Base-by-base conservation (phyloP, 345 rosid species). In the Mangifera indica region DNA sequence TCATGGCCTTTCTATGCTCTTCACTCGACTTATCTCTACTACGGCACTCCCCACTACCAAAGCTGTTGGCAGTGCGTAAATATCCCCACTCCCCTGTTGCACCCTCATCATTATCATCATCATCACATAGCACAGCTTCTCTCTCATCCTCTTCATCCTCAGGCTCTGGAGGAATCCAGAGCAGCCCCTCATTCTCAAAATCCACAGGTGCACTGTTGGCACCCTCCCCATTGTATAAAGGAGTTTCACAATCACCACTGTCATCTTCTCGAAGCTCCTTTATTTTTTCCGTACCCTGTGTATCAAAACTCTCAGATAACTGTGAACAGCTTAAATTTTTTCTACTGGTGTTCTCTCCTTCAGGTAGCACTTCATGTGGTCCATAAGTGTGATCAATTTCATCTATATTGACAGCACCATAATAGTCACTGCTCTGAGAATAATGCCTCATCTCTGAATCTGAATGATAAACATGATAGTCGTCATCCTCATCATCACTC, bases 161-260 rank as follows among this genome's bases (percentile, higher is more conserved):
- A 61, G 98, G 99, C 78, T 95, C 97, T 46, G 98, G 99, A 40
- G 93, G 96, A 40, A 86, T 79, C 99, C 99, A 95, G 65, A 95
- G 85, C 40, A 87, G 74, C 65, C 89, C 89, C 84, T 85, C 88
- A 66, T 80, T 91, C 89, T 95, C 99, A 81, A 87, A 92, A 81
- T 95, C 96, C 49, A 95, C 88, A 60, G 87, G 89, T 81, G 89
- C 97, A 21, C 75, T 52, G 72, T 88, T 86, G 51, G 70, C 60
- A 69, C 84, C 81, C 77, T 83, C 89, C 72, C 76, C 67, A 65
- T 85, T 84, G 70, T 80, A 74, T 51, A 82, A 74, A 67, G 85
- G 74, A 67, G 78, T 82, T 77, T 81, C 87, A 82, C 85, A 71
- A 79, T 76, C 85, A 77, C 72, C 84, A 76, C 78, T 70, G 48